Evolutionary conservation across 352 stramenopile genomes (phyloP).

Genomic region (Pythium brassicae): DNA sequence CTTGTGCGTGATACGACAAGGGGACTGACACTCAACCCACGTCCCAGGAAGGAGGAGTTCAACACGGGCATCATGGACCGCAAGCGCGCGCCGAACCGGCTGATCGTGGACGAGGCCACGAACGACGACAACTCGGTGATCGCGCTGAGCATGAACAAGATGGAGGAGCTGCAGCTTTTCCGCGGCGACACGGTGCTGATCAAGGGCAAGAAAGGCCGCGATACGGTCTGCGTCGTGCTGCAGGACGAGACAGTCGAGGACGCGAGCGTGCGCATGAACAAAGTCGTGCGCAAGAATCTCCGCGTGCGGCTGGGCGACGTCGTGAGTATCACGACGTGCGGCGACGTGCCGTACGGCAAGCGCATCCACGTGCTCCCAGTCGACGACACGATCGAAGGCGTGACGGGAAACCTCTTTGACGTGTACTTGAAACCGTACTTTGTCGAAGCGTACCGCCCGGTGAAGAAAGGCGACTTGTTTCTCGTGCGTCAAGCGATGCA

Average conservation of each 20-base stretch:
- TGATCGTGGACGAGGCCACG: constrained; percentile 97
- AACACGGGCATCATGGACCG: constrained; percentile 85
- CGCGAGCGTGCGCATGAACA: constrained; percentile 98
- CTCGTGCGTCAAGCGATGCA: constrained; percentile 98
- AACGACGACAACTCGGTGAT: constrained; percentile 99
- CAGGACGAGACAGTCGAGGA: constrained; percentile 98
- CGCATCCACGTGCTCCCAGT: constrained; percentile 98
- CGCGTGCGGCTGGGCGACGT: constrained; percentile 97
- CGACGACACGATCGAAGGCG: constrained; percentile 99
- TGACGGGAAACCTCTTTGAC: constrained; percentile 99
- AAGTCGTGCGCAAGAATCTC: constrained; percentile 99
- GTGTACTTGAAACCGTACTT: constrained; percentile 99
- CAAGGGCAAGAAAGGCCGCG: constrained; percentile 98
- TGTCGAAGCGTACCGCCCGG: constrained; percentile 97
- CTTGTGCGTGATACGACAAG: background rate
- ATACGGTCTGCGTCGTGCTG: constrained; percentile 98
- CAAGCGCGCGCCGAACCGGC: constrained; percentile 97
- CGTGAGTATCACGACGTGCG: constrained; percentile 95
- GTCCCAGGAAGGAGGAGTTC: constrained; percentile 68
- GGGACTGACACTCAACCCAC: background rate
- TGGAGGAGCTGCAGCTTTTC: constrained; percentile 99
- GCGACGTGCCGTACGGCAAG: constrained; percentile 98
- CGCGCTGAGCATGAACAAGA: constrained; percentile 90
- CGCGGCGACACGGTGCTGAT: constrained; percentile 98
- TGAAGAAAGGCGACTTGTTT: constrained; percentile 99